Conservation (phyloP, 2,329 filamentous ascomycete species). For the Rutstroemia sp. region DNA sequence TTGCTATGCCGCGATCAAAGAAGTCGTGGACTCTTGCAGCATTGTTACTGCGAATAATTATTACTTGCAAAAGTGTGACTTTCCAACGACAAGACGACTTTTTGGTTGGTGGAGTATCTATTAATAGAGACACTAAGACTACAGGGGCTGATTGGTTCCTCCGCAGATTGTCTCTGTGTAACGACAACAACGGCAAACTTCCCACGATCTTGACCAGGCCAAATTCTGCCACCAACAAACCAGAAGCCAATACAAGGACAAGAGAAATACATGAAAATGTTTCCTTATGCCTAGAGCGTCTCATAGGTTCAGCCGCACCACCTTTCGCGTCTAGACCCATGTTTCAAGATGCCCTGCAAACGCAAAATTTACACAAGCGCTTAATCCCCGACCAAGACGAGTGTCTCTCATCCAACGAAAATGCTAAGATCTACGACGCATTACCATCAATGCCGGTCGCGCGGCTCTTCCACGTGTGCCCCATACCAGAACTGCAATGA, state of each 20-base stretch:
- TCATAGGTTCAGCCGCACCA: neutral
- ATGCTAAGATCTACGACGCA: neutral
- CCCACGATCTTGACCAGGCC: too few relatives aligned
- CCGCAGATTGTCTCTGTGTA: too few relatives aligned
- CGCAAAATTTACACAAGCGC: neutral
- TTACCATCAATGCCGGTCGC: neutral
- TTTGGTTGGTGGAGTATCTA: too few relatives aligned
- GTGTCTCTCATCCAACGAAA: conserved; percentile 1
- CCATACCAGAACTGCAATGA: conserved; percentile 3
- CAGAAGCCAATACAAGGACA: neutral
- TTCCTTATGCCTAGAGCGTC: neutral
- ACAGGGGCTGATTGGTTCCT: too few relatives aligned
- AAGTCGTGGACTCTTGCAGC: too few relatives aligned
- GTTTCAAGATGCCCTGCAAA: neutral
- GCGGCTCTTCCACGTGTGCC: conserved; percentile 1
- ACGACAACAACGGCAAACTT: too few relatives aligned
- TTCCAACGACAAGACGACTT: too few relatives aligned
- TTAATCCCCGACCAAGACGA: neutral
- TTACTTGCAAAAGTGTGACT: too few relatives aligned
- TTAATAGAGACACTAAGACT: too few relatives aligned
- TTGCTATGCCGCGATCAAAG: too few relatives aligned
- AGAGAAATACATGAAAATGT: neutral
- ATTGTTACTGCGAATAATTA: too few relatives aligned
- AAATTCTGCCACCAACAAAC: too few relatives aligned
- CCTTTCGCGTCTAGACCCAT: neutral